Percentiles rank a stretch among this genome's conserved stretches.
These are phyloP conservation scores for Xylaria sp. DNA, from an alignment of 2,329 filamentous ascomycete species.

Conservation along the genomic window DNA sequence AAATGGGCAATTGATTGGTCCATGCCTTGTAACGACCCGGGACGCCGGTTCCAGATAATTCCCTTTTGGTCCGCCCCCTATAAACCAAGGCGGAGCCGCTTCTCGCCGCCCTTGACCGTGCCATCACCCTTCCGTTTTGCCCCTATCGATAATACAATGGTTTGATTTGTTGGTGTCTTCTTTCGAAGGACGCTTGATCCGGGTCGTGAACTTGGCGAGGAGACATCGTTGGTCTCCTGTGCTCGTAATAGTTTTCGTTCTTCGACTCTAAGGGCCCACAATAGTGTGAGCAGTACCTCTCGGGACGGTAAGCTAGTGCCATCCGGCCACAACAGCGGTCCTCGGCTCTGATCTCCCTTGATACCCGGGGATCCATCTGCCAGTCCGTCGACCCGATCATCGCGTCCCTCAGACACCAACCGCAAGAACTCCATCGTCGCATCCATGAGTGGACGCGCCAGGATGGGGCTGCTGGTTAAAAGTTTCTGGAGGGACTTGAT, in stretches of 20 bases:
- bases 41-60: slow-evolving; percentile 24
- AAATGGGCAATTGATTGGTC: background rate
- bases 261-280: slow-evolving; percentile 52
- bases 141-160: slow-evolving; percentile 41
- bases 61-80: slow-evolving; percentile 30
- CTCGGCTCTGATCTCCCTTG: slow-evolving; percentile 52
- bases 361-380: slow-evolving; percentile 51
- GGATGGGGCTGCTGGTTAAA: slow-evolving; percentile 77
- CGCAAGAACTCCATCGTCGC: slow-evolving; percentile 79
- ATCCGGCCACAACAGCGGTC: slow-evolving; percentile 50
- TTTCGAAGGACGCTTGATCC: slow-evolving; percentile 46
- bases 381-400: slow-evolving; percentile 58
- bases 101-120: slow-evolving; percentile 36
- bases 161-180: slow-evolving; percentile 43
- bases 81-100: slow-evolving; percentile 44
- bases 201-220: slow-evolving; percentile 44
- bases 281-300: slow-evolving; percentile 52
- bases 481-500: slow-evolving; percentile 71
- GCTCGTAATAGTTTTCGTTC: slow-evolving; percentile 48
- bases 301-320: slow-evolving; percentile 53
- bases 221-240: slow-evolving; percentile 37
- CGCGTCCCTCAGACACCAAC: slow-evolving; percentile 71
- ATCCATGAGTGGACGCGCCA: slow-evolving; percentile 79
- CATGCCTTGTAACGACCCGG: background rate
- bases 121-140: slow-evolving; percentile 42